Evolutionary conservation across 805 yeast genomes (phyloP).

Genomic region (Candida ascalaphidarum): DNA sequence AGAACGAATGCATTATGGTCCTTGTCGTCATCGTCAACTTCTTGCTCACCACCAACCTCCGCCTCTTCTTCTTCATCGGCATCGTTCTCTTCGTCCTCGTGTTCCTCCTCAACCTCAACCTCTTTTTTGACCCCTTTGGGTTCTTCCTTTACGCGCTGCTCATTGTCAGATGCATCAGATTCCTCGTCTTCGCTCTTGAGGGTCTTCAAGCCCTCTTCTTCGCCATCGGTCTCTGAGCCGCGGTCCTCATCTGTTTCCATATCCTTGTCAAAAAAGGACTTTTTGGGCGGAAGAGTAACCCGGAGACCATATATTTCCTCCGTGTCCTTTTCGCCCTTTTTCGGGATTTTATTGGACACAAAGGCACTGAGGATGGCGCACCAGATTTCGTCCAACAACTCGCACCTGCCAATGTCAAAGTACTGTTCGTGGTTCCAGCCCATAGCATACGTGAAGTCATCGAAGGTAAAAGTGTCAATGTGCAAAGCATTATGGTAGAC

Average conservation of each 20-base stretch:
- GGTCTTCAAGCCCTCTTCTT: constrained; percentile 9
- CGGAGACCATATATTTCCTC: constrained; percentile 23
- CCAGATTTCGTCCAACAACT: constrained; percentile 56
- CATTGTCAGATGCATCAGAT: constrained; percentile 10
- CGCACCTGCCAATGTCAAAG: constrained; percentile 37
- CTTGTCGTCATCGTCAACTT: constrained; percentile 19
- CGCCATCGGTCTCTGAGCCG: constrained; percentile 13
- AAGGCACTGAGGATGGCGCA: constrained; percentile 54
- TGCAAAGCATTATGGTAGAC: constrained; percentile 55
- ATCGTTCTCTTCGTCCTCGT: constrained; percentile 8
- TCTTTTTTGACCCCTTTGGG: constrained; percentile 12
- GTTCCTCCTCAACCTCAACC: constrained; percentile 14
- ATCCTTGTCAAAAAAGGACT: constrained; percentile 13
- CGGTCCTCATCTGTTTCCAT: constrained; percentile 14
- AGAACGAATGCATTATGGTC: constrained; percentile 37
- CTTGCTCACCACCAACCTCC: constrained; percentile 9
- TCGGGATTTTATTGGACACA: constrained; percentile 31
- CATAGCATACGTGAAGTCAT: constrained; percentile 59
- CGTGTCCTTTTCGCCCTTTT: constrained; percentile 18
- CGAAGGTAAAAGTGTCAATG: constrained; percentile 72
- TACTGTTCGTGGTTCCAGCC: constrained; percentile 33
- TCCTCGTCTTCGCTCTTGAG: constrained; percentile 16
- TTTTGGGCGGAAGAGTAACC: constrained; percentile 21
- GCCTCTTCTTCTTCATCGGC: constrained; percentile 12
- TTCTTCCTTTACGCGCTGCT: constrained; percentile 7